Base-by-base conservation (phyloP, 768 basidiomycete species). In the Amanita jacksonii region DNA sequence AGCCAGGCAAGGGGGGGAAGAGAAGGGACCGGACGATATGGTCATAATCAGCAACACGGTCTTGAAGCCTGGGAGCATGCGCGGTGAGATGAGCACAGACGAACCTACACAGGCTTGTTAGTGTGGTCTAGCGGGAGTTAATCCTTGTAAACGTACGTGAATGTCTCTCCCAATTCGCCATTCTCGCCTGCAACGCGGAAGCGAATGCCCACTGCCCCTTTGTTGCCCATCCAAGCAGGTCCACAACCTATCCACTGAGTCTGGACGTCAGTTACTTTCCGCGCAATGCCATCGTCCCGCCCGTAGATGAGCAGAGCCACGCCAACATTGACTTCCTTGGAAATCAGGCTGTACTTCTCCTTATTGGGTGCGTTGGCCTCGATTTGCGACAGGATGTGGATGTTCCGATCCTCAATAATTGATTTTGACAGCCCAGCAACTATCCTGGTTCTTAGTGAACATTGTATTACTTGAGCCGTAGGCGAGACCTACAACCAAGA, bases 81-180 rank as follows among this genome's bases (percentile, higher is more conserved):
- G 94, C 83, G 3, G 90, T 86, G 47, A 99, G 71, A 67, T 99
- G 94, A 10, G 89, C 88, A 56, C 81, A 82, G 22, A 96, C 86
- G 54, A 99, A 97, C 10, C 91, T 96, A n/a, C n/a, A n/a, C n/a
- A n/a, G n/a, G n/a, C n/a, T n/a, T n/a, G n/a, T n/a, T n/a, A n/a
- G n/a, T n/a, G n/a, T n/a, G n/a, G n/a, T n/a, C n/a, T n/a, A n/a
- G n/a, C n/a, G 20, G 15, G 13, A 3, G 13, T n/a, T 5, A 35
- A 19, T 4, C 7, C 5, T 22, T 42, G 43, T 16, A 45, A 38
- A 73, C 85, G 58, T 65, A 93, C 90, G 90, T 93, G 66, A 79
- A 88, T 7, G 73, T 74, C 59, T 94, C 90, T 46, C 85, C 87
- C 3, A 63, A 59, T 36, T 66, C 62, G 6, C 72, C 74, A 23